A percentile compares a stretch with the other conserved stretches of the same genome.
Conservation (phyloP, 495 filamentous ascomycete species). For the Cryomyces minteri region DNA sequence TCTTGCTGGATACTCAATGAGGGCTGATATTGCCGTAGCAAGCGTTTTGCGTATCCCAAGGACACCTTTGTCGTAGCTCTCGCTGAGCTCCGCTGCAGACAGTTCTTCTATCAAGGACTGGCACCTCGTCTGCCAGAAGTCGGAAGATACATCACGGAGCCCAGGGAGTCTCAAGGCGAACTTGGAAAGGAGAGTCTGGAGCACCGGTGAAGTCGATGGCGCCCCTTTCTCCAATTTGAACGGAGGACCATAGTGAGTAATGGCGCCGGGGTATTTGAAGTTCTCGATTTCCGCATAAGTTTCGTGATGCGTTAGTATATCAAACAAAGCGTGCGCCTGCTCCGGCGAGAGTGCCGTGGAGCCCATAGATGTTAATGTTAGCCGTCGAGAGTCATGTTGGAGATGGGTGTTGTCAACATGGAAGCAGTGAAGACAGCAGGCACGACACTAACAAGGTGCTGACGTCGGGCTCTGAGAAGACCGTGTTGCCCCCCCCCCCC, state of each 20-base stretch:
- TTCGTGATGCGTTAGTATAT: slow-evolving; percentile 46
- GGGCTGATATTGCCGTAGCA: slow-evolving; percentile 38
- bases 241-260: slow-evolving; percentile 39
- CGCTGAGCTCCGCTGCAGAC: slow-evolving; percentile 38
- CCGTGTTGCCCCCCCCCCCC: too few species aligned
- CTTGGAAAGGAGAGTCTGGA: slow-evolving; percentile 37
- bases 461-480: too few species aligned
- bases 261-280: slow-evolving; percentile 35
- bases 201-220: slow-evolving; percentile 31
- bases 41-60: slow-evolving; percentile 45
- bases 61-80: slow-evolving; percentile 51
- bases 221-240: slow-evolving; percentile 21
- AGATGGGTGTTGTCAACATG: too few species aligned
- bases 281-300: slow-evolving; percentile 41
- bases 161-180: slow-evolving; percentile 39
- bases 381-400: too few species aligned
- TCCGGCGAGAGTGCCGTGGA: slow-evolving; percentile 18
- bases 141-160: slow-evolving; percentile 30
- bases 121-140: slow-evolving; percentile 38
- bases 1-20: slow-evolving; percentile 40
- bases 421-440: too few species aligned
- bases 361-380: background rate
- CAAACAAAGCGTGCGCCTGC: slow-evolving; percentile 41
- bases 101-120: slow-evolving; percentile 26
- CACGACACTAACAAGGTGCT: too few species aligned